phyloP scores from a whole-genome alignment of 441 rosid species.

The Populus hybrid region DNA sequence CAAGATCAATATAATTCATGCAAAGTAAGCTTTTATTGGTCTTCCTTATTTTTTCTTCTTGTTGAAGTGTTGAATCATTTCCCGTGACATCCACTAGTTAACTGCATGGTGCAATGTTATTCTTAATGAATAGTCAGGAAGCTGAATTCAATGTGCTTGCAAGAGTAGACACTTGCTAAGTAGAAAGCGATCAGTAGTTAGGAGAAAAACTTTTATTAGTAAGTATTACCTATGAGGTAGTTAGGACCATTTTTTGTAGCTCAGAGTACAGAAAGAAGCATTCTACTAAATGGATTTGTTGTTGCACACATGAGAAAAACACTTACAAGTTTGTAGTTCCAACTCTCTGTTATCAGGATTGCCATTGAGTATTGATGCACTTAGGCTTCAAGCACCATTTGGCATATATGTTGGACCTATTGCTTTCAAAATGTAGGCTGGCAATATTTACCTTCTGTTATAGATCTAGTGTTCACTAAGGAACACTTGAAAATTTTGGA shows the following conservation, averaged over 20 bases:
- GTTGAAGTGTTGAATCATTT: not conserved
- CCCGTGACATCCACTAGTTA: not conserved
- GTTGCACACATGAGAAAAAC: not conserved
- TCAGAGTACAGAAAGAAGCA: not conserved
- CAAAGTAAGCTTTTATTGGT: constrained; percentile 43
- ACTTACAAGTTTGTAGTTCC: not conserved
- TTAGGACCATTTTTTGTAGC: not conserved
- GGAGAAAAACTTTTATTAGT: not conserved
- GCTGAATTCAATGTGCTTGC: not conserved
- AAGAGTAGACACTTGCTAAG: not conserved
- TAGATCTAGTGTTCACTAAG: not conserved
- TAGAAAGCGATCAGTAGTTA: not conserved
- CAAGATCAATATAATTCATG: constrained; percentile 77
- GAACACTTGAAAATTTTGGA: not conserved
- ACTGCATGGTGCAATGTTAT: not conserved
- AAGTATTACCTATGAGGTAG: not conserved
- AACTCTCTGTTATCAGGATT: not conserved
- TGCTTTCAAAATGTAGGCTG: not conserved
- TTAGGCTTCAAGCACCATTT: not conserved
- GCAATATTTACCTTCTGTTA: not conserved
- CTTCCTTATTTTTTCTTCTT: not conserved
- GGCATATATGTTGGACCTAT: not conserved
- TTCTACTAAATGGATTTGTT: not conserved
- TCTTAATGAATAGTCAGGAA: not conserved
- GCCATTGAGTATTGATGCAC: not conserved